Conservation (phyloP, 305 asterid species). For the Striga hermonthica region DNA sequence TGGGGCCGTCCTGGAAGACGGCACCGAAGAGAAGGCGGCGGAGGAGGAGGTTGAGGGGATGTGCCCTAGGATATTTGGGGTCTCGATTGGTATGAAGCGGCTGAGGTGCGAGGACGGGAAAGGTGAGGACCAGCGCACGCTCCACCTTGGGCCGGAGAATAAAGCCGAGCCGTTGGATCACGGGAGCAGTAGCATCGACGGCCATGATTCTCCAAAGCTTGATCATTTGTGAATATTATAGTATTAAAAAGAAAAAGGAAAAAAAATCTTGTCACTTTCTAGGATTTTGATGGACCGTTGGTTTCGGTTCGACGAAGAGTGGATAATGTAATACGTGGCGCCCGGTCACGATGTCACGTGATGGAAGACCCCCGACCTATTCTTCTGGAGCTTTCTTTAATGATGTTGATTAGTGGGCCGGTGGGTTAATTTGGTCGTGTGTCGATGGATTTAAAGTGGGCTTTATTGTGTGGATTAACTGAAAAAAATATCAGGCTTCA, state of each 20-base stretch:
- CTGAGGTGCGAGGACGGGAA: slow-evolving; percentile 33
- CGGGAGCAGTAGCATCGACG: slow-evolving; percentile 19
- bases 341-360: too few relatives aligned
- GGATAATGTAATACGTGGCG: too few relatives aligned
- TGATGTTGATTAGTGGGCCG: background rate
- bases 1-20: slow-evolving; percentile 1
- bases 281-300: too few relatives aligned
- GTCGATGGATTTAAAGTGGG: too few relatives aligned
- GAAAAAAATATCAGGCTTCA: too few relatives aligned
- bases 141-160: slow-evolving; percentile 22
- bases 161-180: slow-evolving; percentile 42
- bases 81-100: slow-evolving; percentile 59
- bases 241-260: too few relatives aligned
- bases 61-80: slow-evolving; percentile 67
- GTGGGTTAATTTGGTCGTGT: too few relatives aligned
- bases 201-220: background rate
- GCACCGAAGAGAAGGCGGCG: slow-evolving; percentile 12
- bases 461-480: too few relatives aligned
- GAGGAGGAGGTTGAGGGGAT: slow-evolving; percentile 30
- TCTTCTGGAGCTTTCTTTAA: background rate
- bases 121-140: slow-evolving; percentile 29
- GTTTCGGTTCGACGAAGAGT: too few relatives aligned
- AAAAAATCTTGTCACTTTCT: background rate
- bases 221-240: background rate
- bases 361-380: background rate